Base-by-base conservation (phyloP, 1,284 basidiomycete genomes). In the Ceraceosorus guamensis region DNA sequence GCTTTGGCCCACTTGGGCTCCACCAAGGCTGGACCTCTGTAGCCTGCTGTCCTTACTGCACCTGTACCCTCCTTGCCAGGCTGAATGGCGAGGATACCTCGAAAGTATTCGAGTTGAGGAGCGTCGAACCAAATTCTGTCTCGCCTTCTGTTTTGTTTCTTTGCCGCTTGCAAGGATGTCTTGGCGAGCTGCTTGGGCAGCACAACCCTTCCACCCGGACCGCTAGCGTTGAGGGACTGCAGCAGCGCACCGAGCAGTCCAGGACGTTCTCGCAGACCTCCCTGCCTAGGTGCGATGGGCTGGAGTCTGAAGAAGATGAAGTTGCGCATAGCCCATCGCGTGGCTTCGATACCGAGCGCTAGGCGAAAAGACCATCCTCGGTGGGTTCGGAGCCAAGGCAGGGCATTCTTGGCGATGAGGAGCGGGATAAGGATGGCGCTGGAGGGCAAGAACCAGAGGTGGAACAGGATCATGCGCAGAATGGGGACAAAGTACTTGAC, bases 91-190 rank as follows among this genome's bases (percentile, higher is more conserved):
- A 75, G 62, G 50, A 75, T 65, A 50, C 71, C 72, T 14, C 62
- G 59, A 18, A 71, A 58, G 8, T 61, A 59, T 24, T 73, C 66
- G 44, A 70, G 58, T 14, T 67, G 62, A 5, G 70, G 67, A 4
- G 71, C 66, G 31, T 67, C 56, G 46, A 75, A 62, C 72, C 72
- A 75, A 35, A 70, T 69, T 37, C 63, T 60, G 56, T 75, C 72
- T 8, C 55, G 50, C 16, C 68, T 59, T 1, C 61, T 57, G 41
- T 61, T 57, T 24, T 53, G 56, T 30, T 48, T 39, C n/a, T 57
- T 46, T 49, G 67, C 62, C 31, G 68, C 66, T 56, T 67, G 59
- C 52, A 65, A 35, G 16, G 57, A 59, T 7, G 59, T 52, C 18
- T 64, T 57, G 24, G 66, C 58, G 7, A 64, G 57, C 24, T 24